Evolutionary conservation across 352 stramenopile species (phyloP).

Genomic region (Phytophthora constricta): DNA sequence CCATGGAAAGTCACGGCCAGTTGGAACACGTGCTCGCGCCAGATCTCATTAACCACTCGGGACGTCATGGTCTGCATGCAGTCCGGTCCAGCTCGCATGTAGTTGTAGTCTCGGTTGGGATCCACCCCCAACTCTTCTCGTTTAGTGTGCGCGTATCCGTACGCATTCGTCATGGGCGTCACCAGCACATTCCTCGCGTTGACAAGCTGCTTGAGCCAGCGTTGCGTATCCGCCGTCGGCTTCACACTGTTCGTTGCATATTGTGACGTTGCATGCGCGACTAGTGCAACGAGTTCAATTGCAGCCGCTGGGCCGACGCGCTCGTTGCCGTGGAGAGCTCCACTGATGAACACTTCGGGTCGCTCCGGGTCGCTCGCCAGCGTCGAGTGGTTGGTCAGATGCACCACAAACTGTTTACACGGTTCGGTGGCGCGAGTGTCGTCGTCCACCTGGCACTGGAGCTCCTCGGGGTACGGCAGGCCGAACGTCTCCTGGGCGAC

Average conservation of each 20-base stretch:
- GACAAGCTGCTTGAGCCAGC: conserved; percentile 83
- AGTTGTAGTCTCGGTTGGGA: conserved; percentile 99
- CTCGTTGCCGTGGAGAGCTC: conserved; percentile 97
- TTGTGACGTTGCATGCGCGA: conserved; percentile 67
- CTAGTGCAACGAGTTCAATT: conserved; percentile 90
- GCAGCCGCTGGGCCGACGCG: conserved; percentile 91
- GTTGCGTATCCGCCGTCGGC: conserved; percentile 54
- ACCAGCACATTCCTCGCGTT: conserved; percentile 85
- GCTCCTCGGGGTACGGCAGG: conserved; percentile 73
- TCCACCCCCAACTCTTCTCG: conserved; percentile 92
- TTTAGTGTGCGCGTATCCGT: conserved; percentile 89
- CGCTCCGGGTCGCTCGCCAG: conserved; percentile 65
- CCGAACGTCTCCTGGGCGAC: conserved; percentile 86
- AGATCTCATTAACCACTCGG: conserved; percentile 97
- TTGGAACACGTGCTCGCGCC: conserved; percentile 96
- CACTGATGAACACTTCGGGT: conserved; percentile 96
- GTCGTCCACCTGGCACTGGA: conserved; percentile 66
- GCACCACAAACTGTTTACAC: conserved; percentile 88
- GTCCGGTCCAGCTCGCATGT: conserved; percentile 80
- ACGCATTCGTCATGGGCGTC: conserved; percentile 95
- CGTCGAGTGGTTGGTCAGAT: conserved; percentile 90
- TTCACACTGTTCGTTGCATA: conserved; percentile 37
- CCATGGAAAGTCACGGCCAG: conserved; percentile 98
- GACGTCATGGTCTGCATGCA: conserved; percentile 98
- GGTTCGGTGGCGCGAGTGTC: conserved; percentile 35